Conservation (phyloP, 257 asterid species). For the Haberlea rhodopensis region DNA sequence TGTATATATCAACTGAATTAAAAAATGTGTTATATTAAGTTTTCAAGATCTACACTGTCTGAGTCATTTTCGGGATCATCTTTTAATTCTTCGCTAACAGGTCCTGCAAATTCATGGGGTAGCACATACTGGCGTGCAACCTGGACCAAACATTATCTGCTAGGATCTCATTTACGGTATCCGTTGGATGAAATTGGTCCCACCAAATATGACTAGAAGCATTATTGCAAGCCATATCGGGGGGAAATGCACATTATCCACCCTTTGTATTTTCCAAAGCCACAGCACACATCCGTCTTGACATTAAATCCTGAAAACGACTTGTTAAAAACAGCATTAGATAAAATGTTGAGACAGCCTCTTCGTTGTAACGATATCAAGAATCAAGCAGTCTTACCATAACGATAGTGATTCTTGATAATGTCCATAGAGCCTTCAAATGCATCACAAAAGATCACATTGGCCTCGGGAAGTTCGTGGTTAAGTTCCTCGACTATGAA, state of each 20-base stretch:
- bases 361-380: neutral
- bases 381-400: conserved; percentile 53
- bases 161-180: conserved; percentile 64
- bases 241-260: conserved; percentile 69
- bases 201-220: conserved; percentile 68
- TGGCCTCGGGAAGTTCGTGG: conserved; percentile 55
- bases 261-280: conserved; percentile 70
- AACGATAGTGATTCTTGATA: conserved; percentile 54
- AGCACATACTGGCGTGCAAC: conserved; percentile 65
- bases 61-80: conserved; percentile 4
- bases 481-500: conserved; percentile 63
- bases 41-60: neutral
- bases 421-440: conserved; percentile 87
- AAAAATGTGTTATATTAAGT: neutral
- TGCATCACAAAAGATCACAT: conserved; percentile 81
- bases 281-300: conserved; percentile 99
- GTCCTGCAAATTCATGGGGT: conserved; percentile 79
- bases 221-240: conserved; percentile 76
- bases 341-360: neutral
- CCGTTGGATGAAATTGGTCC: conserved; percentile 92
- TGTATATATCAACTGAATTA: neutral
- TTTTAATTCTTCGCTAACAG: conserved; percentile 44
- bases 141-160: conserved; percentile 87
- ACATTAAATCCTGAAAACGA: conserved; percentile 59
- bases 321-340: conserved; percentile 14